Evolutionary conservation across 176 grass and related monocot genomes (phyloP).

Genomic region (Calamus simplicifolius): DNA sequence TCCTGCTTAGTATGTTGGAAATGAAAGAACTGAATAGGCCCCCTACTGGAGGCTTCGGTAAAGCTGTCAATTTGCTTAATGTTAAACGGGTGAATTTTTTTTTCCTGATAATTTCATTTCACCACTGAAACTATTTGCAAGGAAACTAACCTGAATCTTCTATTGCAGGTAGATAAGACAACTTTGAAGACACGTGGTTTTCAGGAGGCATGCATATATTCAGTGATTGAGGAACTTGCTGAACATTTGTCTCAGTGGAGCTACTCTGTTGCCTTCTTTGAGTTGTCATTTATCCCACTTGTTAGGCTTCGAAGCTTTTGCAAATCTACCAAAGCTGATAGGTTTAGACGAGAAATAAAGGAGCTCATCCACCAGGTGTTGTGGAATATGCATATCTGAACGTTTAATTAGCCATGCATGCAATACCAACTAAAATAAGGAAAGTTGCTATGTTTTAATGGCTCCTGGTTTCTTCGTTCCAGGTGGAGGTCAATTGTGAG

Average conservation of each 20-base stretch:
- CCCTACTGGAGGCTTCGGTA: slow-evolving; percentile 75
- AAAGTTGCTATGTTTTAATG: neutral
- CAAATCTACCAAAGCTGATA: slow-evolving; percentile 81
- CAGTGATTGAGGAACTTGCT: slow-evolving; percentile 63
- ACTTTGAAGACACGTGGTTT: slow-evolving; percentile 91
- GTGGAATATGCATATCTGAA: neutral
- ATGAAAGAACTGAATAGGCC: slow-evolving; percentile 84
- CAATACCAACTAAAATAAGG: neutral
- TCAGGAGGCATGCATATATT: slow-evolving; percentile 86
- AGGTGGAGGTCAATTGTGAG: slow-evolving; percentile 68
- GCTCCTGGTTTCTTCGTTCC: slow-evolving; percentile 9
- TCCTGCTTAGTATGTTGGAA: slow-evolving; percentile 83
- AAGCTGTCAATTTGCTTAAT: slow-evolving; percentile 75
- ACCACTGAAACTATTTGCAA: slow-evolving; percentile 6
- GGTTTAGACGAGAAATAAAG: slow-evolving; percentile 81
- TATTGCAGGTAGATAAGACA: slow-evolving; percentile 80
- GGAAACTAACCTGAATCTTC: slow-evolving; percentile 10
- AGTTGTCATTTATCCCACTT: slow-evolving; percentile 76
- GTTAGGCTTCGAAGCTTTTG: slow-evolving; percentile 63
- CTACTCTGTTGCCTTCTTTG: slow-evolving; percentile 73
- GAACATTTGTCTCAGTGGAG: slow-evolving; percentile 93
- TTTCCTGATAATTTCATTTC: slow-evolving; percentile 7
- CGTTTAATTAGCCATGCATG: neutral
- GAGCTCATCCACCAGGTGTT: slow-evolving; percentile 82
- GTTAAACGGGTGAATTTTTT: slow-evolving; percentile 73